These are phyloP conservation scores for Hondaea fermentalgiana DNA, from an alignment of 108 stramenopile species.

Conservation along the genomic window DNA sequence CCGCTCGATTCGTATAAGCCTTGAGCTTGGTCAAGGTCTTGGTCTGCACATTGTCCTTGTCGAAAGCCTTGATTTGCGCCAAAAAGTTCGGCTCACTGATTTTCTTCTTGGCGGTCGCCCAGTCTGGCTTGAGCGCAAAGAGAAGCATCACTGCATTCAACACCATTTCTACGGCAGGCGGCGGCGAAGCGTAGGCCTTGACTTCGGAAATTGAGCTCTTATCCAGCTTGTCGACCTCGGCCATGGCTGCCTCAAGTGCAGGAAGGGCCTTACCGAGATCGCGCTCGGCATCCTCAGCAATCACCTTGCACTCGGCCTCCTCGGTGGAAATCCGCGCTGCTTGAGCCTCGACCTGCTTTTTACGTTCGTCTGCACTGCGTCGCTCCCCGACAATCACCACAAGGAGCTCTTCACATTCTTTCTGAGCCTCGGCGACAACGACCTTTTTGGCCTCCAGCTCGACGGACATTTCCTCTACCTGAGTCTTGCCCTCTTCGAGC, in stretches of 20 bases:
- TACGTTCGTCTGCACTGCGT: slow-evolving; percentile 52
- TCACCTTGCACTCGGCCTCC: slow-evolving; percentile 47
- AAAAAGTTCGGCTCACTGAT: slow-evolving; percentile 45
- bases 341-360: slow-evolving; percentile 51
- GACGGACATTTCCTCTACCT: slow-evolving; percentile 51
- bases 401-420: slow-evolving; percentile 56
- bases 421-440: slow-evolving; percentile 41
- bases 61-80: slow-evolving; percentile 44
- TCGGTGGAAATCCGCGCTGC: slow-evolving; percentile 48
- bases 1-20: slow-evolving; percentile 41
- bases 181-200: slow-evolving; percentile 53
- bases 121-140: slow-evolving; percentile 49
- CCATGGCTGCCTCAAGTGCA: slow-evolving; percentile 56
- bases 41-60: slow-evolving; percentile 55
- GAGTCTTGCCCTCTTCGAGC: slow-evolving; percentile 45
- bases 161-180: slow-evolving; percentile 46
- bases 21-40: slow-evolving; percentile 51
- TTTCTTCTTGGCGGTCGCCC: slow-evolving; percentile 55
- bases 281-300: slow-evolving; percentile 53
- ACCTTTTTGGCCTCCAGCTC: slow-evolving; percentile 50
- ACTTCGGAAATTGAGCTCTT: slow-evolving; percentile 53
- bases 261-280: slow-evolving; percentile 56
- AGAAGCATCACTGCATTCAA: slow-evolving; percentile 55
- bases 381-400: slow-evolving; percentile 51
- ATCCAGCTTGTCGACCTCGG: slow-evolving; percentile 62